phyloP scores from a whole-genome alignment of 306 rosid genomes.

The Trifolium repens region DNA sequence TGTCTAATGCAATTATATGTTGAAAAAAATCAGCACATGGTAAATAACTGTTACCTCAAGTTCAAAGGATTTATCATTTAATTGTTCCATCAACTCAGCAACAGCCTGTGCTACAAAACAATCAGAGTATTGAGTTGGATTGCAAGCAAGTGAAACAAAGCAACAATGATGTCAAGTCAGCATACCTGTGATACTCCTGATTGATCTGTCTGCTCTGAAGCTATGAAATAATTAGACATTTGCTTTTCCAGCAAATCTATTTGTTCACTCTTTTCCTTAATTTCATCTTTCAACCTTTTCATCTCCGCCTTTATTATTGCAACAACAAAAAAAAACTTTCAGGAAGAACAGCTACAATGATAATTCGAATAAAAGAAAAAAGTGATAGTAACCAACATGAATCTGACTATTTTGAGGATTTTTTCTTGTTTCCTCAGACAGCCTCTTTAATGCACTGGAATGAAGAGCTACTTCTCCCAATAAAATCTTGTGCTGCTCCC shows the following conservation, averaged over 20 bases:
- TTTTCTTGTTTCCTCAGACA: slow-evolving; percentile 77
- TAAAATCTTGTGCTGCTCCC: slow-evolving; percentile 91
- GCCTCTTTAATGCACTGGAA: slow-evolving; percentile 87
- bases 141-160: slow-evolving; percentile 40
- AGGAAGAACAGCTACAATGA: slow-evolving; percentile 39
- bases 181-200: slow-evolving; percentile 77
- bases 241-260: slow-evolving; percentile 80
- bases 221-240: slow-evolving; percentile 58
- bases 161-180: slow-evolving; percentile 34
- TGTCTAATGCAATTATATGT: slow-evolving; percentile 32
- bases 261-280: slow-evolving; percentile 74
- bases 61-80: slow-evolving; percentile 94
- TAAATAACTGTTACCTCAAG: slow-evolving; percentile 77
- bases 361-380: slow-evolving; percentile 19
- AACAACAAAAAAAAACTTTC: slow-evolving; percentile 44
- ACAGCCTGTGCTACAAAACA: slow-evolving; percentile 68
- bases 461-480: slow-evolving; percentile 95
- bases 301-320: slow-evolving; percentile 64
- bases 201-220: slow-evolving; percentile 64
- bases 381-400: slow-evolving; percentile 59
- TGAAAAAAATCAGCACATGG: slow-evolving; percentile 34
- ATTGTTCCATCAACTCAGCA: slow-evolving; percentile 72
- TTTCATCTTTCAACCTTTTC: slow-evolving; percentile 76
- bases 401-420: slow-evolving; percentile 73
- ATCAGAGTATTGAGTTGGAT: slow-evolving; percentile 41